phyloP scores from a whole-genome alignment of 2,329 filamentous ascomycete genomes.

The Davidsoniella virescens region DNA sequence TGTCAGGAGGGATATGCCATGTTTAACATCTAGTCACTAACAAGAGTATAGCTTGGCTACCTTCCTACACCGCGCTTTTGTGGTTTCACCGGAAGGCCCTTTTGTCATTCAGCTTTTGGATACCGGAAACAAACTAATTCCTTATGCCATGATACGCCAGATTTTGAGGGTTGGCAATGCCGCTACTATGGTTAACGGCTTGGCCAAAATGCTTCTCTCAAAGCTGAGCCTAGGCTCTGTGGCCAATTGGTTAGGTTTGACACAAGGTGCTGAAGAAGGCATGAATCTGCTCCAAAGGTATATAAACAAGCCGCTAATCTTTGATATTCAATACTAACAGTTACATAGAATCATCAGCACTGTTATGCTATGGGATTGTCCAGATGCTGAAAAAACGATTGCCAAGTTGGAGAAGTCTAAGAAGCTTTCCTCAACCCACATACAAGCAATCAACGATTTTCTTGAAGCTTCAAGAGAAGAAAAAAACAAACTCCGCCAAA shows the following conservation, averaged over 20 bases:
- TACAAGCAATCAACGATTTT: constrained; percentile 44
- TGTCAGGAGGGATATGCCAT: not conserved
- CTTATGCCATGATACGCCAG: constrained; percentile 56
- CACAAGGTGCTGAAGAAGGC: constrained; percentile 53
- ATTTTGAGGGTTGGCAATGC: constrained; percentile 64
- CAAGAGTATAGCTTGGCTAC: constrained; percentile 43
- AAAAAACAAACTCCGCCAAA: constrained; percentile 42
- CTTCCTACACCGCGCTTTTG: constrained; percentile 56
- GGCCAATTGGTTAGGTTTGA: constrained; percentile 66
- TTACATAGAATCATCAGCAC: constrained; percentile 50
- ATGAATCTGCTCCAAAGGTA: constrained; percentile 61
- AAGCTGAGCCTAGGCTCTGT: constrained; percentile 59
- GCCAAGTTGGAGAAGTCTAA: constrained; percentile 48
- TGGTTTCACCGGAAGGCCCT: constrained; percentile 58
- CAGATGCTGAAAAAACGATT: constrained; percentile 49
- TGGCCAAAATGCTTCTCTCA: constrained; percentile 57
- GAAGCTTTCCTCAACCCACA: constrained; percentile 36
- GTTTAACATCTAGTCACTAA: not conserved
- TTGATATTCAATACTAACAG: constrained; percentile 9
- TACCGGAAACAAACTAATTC: constrained; percentile 52
- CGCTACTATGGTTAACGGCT: constrained; percentile 63
- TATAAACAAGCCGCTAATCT: not conserved
- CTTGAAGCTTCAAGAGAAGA: constrained; percentile 34
- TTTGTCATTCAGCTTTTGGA: constrained; percentile 56
- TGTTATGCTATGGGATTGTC: constrained; percentile 55